Conservation (phyloP, 106 monocot species). For the Allium sativum region DNA sequence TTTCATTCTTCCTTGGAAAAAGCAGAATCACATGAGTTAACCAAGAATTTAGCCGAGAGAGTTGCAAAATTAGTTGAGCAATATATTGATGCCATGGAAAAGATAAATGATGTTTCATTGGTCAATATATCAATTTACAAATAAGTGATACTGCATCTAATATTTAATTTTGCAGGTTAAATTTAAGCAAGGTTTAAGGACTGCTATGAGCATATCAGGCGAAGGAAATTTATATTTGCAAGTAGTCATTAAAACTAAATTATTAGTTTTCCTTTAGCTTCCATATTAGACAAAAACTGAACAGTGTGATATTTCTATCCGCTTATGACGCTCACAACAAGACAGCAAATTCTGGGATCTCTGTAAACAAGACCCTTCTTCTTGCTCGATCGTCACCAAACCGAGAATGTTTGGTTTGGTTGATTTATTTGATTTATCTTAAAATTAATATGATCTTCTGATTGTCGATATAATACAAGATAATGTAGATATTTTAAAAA, state of each 20-base stretch:
- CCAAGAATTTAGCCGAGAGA: conserved; percentile 50
- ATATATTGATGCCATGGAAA: conserved; percentile 96
- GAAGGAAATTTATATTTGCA: conserved; percentile 92
- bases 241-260: conserved; percentile 21
- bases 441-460: too few species aligned
- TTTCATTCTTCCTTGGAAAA: too few species aligned
- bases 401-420: too few species aligned
- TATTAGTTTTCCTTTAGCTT: not conserved
- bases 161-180: conserved; percentile 73
- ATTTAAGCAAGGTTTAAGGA: conserved; percentile 82
- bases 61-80: conserved; percentile 53
- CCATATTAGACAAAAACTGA: not conserved
- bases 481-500: too few species aligned
- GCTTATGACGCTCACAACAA: conserved; percentile 10
- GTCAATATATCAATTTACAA: too few species aligned
- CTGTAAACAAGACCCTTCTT: conserved; percentile 70
- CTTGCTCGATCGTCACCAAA: conserved; percentile 79
- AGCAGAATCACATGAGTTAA: conserved; percentile 61
- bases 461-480: too few species aligned
- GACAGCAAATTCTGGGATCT: conserved; percentile 97
- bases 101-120: too few species aligned
- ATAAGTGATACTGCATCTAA: too few species aligned
- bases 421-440: too few species aligned
- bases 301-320: not conserved
- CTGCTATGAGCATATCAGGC: conserved; percentile 88